Evolutionary conservation across 2,329 filamentous ascomycete species (phyloP).

Genomic region (Colletotrichum sublineola): DNA sequence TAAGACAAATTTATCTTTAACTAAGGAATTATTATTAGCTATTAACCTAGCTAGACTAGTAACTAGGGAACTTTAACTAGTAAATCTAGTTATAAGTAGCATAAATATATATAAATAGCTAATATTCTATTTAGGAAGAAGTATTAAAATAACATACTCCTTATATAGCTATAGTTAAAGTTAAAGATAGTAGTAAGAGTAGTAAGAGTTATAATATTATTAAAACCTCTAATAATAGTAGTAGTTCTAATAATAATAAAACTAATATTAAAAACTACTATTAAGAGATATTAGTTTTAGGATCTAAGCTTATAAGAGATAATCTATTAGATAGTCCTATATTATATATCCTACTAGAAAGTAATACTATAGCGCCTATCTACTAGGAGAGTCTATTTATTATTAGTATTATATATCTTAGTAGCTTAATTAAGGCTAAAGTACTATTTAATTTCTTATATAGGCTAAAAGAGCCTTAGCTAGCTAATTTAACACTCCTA

Average conservation of each 20-base stretch:
- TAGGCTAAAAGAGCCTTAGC: not conserved
- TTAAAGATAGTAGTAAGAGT: not conserved
- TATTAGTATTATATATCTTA: not conserved
- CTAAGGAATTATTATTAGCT: constrained; percentile 5
- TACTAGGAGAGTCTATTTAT: not conserved
- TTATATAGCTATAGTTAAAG: not conserved
- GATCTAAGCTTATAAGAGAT: not conserved
- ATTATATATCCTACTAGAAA: not conserved
- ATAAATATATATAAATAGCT: not conserved
- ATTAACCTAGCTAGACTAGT: not conserved
- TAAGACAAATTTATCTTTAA: not conserved
- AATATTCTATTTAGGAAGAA: not conserved
- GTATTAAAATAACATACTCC: not conserved
- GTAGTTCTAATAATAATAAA: not conserved
- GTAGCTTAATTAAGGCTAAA: too few relatives aligned
- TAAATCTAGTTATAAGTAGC: not conserved
- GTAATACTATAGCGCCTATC: not conserved
- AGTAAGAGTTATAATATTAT: not conserved
- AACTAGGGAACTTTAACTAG: not conserved
- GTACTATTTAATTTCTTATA: not conserved
- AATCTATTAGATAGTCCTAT: not conserved
- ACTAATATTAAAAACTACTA: not conserved
- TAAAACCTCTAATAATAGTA: not conserved
- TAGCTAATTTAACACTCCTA: constrained; percentile 1
- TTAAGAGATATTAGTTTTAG: not conserved